Conservation (phyloP, 2,329 filamentous ascomycete genomes). For the Fusarium redolens region DNA sequence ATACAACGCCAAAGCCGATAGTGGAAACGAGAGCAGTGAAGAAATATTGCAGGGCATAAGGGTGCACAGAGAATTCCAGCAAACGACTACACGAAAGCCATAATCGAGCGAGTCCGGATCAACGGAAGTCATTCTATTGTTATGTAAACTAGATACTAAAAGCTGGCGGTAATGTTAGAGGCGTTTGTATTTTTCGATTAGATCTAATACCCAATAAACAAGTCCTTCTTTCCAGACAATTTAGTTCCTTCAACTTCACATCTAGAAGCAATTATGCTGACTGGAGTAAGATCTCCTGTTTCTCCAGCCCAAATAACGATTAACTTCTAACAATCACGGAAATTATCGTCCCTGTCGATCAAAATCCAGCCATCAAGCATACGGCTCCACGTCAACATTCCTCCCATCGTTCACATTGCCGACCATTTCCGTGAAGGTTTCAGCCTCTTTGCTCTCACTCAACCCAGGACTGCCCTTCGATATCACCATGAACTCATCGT, state of each 20-base stretch:
- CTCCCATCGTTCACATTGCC: background rate
- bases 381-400: background rate
- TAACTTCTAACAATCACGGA: background rate
- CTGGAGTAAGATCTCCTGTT: background rate
- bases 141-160: background rate
- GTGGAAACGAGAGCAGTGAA: constrained; percentile 48
- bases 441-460: background rate
- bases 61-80: constrained; percentile 53
- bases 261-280: rapidly evolving
- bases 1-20: constrained; percentile 43
- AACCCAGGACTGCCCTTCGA: too few relatives aligned
- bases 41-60: constrained; percentile 54
- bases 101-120: background rate
- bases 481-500: background rate
- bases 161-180: background rate
- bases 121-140: background rate
- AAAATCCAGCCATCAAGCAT: background rate
- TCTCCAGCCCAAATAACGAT: background rate
- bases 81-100: constrained; percentile 34
- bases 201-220: constrained; percentile 4
- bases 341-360: background rate
- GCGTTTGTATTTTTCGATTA: background rate
- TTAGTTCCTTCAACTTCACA: background rate
- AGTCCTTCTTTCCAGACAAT: background rate
- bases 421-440: background rate